phyloP scores from a whole-genome alignment of 768 basidiomycete genomes.

The Boletellus sp. region DNA sequence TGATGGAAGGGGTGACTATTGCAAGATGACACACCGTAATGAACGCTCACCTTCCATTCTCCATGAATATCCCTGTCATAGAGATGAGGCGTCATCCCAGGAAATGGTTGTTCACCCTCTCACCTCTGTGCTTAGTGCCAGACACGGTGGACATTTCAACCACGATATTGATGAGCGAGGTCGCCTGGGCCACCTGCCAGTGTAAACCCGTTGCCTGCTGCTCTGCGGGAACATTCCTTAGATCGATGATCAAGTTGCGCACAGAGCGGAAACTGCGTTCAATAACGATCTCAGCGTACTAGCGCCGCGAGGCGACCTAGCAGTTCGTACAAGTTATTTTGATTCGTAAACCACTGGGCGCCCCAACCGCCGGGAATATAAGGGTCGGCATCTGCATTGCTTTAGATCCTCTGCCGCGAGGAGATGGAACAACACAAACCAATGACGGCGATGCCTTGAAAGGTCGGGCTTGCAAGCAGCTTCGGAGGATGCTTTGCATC shows the following conservation, averaged over 20 bases:
- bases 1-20: not conserved
- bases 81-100: not conserved
- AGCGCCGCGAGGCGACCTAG: not conserved
- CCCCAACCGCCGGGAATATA: constrained; percentile 53
- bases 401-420: not conserved
- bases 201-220: constrained; percentile 64
- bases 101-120: not conserved
- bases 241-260: constrained; percentile 71
- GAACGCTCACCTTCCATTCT: constrained; percentile 52
- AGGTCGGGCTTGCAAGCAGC: constrained; percentile 54
- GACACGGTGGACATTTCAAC: constrained; percentile 63
- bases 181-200: constrained; percentile 80
- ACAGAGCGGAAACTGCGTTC: constrained; percentile 58
- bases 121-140: constrained; percentile 68
- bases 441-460: constrained; percentile 73
- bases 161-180: constrained; percentile 67
- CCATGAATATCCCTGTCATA: constrained; percentile 58
- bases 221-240: constrained; percentile 49
- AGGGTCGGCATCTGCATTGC: constrained; percentile 57
- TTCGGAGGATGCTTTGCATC: constrained; percentile 72
- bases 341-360: constrained; percentile 22
- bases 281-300: not conserved
- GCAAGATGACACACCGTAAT: not conserved
- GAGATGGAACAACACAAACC: constrained; percentile 36
- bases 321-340: constrained; percentile 20